A percentile compares a stretch with the other conserved stretches of the same genome.
phyloP scores from a whole-genome alignment of 352 stramenopile species.

The Pythium insidiosum region DNA sequence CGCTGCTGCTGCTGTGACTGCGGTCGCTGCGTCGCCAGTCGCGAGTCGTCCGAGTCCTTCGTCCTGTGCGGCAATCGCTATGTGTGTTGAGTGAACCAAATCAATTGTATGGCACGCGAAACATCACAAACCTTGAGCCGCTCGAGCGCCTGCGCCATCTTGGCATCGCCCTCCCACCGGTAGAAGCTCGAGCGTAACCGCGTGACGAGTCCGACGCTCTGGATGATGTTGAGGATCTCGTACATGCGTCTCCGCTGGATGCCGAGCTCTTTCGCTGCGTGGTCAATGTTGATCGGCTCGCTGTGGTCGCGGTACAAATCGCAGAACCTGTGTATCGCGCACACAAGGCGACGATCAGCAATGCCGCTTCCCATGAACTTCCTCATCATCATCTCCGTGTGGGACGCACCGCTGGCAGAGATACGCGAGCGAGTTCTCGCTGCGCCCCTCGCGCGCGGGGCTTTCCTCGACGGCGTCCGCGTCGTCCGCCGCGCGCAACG shows the following conservation, averaged over 20 bases:
- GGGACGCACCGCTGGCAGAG: conserved; percentile 18
- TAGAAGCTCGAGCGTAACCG: conserved; percentile 23
- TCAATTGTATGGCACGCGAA: neutral
- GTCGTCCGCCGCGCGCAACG: conserved; percentile 9
- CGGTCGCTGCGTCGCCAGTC: neutral
- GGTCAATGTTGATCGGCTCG: conserved; percentile 29
- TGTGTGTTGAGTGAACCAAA: too few relatives aligned
- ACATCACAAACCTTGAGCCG: conserved; percentile 17
- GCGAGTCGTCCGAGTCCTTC: conserved; percentile 15
- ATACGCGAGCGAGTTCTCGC: conserved; percentile 23
- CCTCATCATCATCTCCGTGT: too few relatives aligned
- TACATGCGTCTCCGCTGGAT: conserved; percentile 27
- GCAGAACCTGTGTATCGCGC: conserved; percentile 16
- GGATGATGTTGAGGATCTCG: conserved; percentile 36
- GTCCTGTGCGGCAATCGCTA: conserved; percentile 5
- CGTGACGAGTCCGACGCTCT: conserved; percentile 25
- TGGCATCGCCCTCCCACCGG: conserved; percentile 23
- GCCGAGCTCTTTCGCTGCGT: conserved; percentile 22
- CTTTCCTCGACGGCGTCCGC: conserved; percentile 14
- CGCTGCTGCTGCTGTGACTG: neutral
- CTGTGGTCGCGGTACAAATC: conserved; percentile 22
- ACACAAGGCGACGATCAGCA: neutral
- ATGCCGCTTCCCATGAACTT: neutral
- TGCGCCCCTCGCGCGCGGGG: conserved; percentile 16
- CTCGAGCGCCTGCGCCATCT: conserved; percentile 18